Conservation (phyloP, 2,329 filamentous ascomycete genomes). For the Exophiala sideris region DNA sequence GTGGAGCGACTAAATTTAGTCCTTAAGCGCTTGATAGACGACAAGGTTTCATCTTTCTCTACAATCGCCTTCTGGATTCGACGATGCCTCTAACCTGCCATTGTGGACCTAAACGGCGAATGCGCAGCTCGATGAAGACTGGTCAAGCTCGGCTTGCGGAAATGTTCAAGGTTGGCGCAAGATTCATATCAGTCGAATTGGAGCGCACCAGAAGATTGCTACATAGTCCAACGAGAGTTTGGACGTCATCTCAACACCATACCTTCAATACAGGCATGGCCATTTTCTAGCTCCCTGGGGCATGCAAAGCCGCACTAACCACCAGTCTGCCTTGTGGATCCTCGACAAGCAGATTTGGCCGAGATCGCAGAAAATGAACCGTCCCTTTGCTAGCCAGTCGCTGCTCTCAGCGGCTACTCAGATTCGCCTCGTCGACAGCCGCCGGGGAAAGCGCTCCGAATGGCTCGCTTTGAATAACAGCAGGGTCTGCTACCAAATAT, state of each 20-base stretch:
- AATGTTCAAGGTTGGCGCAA: no score
- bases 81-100: background rate
- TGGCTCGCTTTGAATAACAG: slow-evolving; percentile 15
- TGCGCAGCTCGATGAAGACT: no score
- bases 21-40: background rate
- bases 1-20: background rate
- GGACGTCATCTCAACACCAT: slow-evolving; percentile 5
- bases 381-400: slow-evolving; percentile 2
- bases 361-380: slow-evolving; percentile 1
- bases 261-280: background rate
- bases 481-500: slow-evolving; percentile 17
- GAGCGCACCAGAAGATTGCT: no score
- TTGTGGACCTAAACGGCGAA: no score
- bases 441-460: slow-evolving; percentile 5
- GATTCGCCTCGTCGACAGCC: slow-evolving; percentile 20
- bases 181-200: no score
- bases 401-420: slow-evolving; percentile 22
- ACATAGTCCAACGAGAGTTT: background rate
- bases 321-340: background rate
- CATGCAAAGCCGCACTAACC: slow-evolving; percentile 8
- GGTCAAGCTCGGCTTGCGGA: no score
- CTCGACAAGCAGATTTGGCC: background rate
- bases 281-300: slow-evolving; percentile 10
- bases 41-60: background rate
- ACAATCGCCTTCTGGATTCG: background rate